phyloP scores from a whole-genome alignment of 2,329 filamentous ascomycete species.

The Ascochyta clinopodiicola region DNA sequence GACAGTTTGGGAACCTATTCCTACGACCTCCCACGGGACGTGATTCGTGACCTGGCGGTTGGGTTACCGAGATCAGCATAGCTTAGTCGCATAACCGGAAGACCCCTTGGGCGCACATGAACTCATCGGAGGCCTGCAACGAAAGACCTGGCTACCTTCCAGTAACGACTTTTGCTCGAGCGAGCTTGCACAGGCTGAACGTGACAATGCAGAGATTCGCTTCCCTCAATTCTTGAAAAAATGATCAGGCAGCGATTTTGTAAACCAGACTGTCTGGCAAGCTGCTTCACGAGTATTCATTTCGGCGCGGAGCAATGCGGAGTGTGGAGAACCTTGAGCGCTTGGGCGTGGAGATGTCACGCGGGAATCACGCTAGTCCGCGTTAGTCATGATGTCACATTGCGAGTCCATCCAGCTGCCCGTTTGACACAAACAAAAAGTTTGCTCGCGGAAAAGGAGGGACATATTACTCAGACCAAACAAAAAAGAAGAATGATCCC shows the following conservation, averaged over 20 bases:
- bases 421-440: neutral
- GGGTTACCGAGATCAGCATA: constrained; percentile 17
- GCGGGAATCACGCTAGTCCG: neutral
- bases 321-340: constrained; percentile 15
- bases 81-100: constrained; percentile 1
- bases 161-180: neutral
- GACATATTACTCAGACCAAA: too few species aligned
- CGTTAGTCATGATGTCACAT: neutral
- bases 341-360: constrained; percentile 12
- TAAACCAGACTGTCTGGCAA: neutral
- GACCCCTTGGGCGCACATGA: neutral
- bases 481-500: too few species aligned
- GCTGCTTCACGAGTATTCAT: neutral
- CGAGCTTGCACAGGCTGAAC: neutral
- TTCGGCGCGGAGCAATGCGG: constrained; percentile 9
- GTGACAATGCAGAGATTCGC: neutral
- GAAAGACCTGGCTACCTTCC: neutral
- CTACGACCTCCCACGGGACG: neutral
- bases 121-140: neutral
- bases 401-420: neutral
- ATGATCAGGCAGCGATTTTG: neutral
- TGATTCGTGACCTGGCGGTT: constrained; percentile 10
- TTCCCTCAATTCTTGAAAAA: neutral
- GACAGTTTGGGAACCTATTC: constrained; percentile 8
- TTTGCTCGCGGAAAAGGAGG: neutral